A percentile compares a stretch with the other conserved stretches of the same genome.
These are phyloP conservation scores for Acephala macrosclerotiorum DNA, from an alignment of 2,329 filamentous ascomycete species.

Conservation along the genomic window DNA sequence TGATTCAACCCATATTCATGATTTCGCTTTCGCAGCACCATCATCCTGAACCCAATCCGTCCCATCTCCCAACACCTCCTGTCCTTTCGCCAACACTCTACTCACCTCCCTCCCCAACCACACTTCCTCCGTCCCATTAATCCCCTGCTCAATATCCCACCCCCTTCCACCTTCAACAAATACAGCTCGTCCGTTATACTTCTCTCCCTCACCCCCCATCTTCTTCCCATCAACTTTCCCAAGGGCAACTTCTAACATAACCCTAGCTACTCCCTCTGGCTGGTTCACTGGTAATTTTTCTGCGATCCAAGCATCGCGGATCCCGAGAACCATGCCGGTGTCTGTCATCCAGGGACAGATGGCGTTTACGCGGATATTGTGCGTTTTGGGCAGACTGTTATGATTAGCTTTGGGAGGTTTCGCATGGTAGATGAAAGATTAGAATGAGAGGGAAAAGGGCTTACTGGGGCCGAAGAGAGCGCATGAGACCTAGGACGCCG, in stretches of 20 bases:
- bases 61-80: too few relatives aligned
- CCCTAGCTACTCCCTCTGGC: conserved; percentile 54
- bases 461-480: conserved; percentile 52
- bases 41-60: too few relatives aligned
- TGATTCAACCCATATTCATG: too few relatives aligned
- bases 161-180: conserved; percentile 48
- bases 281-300: conserved; percentile 42
- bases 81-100: too few relatives aligned
- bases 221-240: conserved; percentile 50
- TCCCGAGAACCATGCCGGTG: conserved; percentile 49
- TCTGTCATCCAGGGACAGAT: conserved; percentile 63
- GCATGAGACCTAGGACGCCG: conserved; percentile 58
- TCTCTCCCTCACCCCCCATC: conserved; percentile 7
- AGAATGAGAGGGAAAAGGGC: too few relatives aligned
- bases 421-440: too few relatives aligned
- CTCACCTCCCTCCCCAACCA: conserved; percentile 29
- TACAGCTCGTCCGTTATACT: conserved; percentile 55
- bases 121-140: conserved; percentile 20
- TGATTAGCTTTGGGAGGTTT: too few relatives aligned
- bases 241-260: conserved; percentile 51
- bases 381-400: conserved; percentile 45
- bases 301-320: conserved; percentile 48
- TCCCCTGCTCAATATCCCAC: conserved; percentile 30
- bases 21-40: too few relatives aligned
- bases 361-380: conserved; percentile 59